These are phyloP conservation scores for Neurospora intermedia DNA, from an alignment of 495 filamentous ascomycete species.

Conservation along the genomic window DNA sequence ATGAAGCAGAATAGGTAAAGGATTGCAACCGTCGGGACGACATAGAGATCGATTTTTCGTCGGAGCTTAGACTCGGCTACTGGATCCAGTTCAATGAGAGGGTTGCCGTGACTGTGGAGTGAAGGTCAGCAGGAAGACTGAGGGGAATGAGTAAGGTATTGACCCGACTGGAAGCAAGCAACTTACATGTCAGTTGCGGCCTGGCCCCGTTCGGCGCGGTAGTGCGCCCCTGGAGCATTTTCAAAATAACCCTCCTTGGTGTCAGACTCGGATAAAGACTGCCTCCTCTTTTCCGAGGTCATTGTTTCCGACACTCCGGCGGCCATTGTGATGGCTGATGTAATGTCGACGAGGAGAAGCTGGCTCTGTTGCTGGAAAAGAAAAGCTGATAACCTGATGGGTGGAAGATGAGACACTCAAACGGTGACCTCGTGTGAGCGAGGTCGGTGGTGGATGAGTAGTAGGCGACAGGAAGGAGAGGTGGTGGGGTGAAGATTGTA, in stretches of 20 bases:
- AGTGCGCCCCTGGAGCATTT: constrained; percentile 14
- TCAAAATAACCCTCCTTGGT: neutral
- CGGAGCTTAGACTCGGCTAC: constrained; percentile 47
- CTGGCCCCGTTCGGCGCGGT: constrained; percentile 47
- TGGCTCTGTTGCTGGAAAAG: neutral
- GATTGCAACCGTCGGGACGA: constrained; percentile 44
- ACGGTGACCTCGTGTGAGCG: neutral
- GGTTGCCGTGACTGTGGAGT: constrained; percentile 37
- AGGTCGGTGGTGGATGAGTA: neutral
- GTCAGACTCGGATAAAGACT: neutral
- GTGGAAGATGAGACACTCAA: neutral
- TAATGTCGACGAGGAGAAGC: neutral
- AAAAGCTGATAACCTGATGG: neutral
- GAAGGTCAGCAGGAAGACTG: neutral
- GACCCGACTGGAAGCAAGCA: neutral
- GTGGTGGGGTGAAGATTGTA: neutral
- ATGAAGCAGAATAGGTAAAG: constrained; percentile 55
- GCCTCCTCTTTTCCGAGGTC: neutral
- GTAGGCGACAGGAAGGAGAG: neutral
- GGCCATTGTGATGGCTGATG: neutral
- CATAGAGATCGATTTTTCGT: constrained; percentile 39
- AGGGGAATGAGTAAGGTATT: neutral
- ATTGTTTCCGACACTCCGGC: neutral
- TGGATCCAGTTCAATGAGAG: constrained; percentile 48
- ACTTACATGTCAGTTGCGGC: constrained; percentile 50